These are phyloP conservation scores for Hysterangium stoloniferum DNA, from an alignment of 768 basidiomycete genomes.

Conservation along the genomic window DNA sequence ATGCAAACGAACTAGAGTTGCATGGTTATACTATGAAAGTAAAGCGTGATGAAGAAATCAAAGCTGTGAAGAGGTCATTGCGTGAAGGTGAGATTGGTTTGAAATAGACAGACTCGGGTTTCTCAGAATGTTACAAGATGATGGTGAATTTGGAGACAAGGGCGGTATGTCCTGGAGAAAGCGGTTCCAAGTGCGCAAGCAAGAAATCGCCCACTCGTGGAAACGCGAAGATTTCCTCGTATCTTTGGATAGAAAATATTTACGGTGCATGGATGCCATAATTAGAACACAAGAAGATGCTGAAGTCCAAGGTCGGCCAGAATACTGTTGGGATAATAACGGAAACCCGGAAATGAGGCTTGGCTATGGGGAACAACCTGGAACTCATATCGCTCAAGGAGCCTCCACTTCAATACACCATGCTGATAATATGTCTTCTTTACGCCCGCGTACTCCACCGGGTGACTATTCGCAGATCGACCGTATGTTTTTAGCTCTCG, in stretches of 20 bases:
- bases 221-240: constrained; percentile 1
- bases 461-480: neutral
- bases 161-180: neutral
- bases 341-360: neutral
- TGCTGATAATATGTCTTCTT: too few species aligned
- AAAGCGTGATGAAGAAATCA: neutral
- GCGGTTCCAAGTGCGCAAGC: neutral
- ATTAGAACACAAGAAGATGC: neutral
- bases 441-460: neutral
- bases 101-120: too few species aligned
- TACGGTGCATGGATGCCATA: neutral
- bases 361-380: neutral
- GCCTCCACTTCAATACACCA: neutral
- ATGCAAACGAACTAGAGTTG: constrained; percentile 1
- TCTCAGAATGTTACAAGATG: neutral
- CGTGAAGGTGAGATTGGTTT: neutral
- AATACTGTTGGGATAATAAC: neutral
- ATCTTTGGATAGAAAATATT: neutral
- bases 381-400: neutral
- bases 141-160: neutral
- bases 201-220: neutral
- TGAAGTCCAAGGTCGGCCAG: too few species aligned
- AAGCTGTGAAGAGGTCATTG: neutral
- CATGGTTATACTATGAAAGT: neutral
- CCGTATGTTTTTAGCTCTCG: neutral